Evolutionary conservation across 2,329 filamentous ascomycete species (phyloP).

Genomic region (Fusarium mexicanum): DNA sequence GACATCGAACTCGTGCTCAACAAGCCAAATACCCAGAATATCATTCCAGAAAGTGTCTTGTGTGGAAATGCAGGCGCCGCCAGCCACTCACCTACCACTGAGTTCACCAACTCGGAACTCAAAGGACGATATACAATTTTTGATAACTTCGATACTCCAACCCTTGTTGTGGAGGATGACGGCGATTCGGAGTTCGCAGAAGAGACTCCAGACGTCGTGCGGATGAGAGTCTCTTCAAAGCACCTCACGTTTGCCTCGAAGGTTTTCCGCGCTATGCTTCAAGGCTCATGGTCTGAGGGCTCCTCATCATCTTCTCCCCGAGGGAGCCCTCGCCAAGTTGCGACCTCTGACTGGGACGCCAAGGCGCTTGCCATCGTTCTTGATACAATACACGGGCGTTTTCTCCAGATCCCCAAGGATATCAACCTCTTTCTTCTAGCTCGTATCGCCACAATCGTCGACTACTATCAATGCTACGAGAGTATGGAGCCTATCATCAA

Average conservation of each 20-base stretch:
- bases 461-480: conserved; percentile 17
- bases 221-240: accelerated
- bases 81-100: accelerated
- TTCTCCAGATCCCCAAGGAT: accelerated
- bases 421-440: background rate
- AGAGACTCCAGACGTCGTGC: accelerated
- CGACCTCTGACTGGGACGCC: background rate
- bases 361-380: background rate
- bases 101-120: background rate
- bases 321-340: accelerated
- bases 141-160: background rate
- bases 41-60: background rate
- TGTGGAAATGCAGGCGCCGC: accelerated
- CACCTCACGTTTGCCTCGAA: accelerated
- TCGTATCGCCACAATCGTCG: conserved; percentile 4
- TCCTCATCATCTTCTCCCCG: background rate
- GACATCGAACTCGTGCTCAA: background rate
- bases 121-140: accelerated
- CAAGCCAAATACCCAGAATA: background rate
- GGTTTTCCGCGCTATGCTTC: background rate
- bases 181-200: background rate
- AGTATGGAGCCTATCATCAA: background rate
- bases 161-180: too few species aligned
- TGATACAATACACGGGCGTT: background rate
- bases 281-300: background rate